phyloP scores from a whole-genome alignment of 768 basidiomycete species.

The Calocera viscosa region DNA sequence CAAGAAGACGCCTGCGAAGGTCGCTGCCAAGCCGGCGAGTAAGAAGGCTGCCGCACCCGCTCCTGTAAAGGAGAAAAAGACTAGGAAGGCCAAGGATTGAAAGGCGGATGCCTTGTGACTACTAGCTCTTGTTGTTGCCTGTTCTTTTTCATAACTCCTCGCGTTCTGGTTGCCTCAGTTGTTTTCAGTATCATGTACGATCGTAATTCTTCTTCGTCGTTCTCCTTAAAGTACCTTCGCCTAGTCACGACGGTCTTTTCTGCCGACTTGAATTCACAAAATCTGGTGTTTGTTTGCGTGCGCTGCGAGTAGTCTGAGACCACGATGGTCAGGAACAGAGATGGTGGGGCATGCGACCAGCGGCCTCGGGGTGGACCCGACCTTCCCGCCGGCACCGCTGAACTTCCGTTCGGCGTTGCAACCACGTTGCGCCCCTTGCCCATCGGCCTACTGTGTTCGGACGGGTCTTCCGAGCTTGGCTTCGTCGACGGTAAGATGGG shows the following conservation, averaged over 20 bases:
- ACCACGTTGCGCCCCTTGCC: slow-evolving; percentile 1
- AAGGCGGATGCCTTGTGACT: not conserved
- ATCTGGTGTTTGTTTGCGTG: not conserved
- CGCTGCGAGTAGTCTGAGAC: not conserved
- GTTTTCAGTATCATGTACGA: not conserved
- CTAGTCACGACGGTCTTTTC: not conserved
- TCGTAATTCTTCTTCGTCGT: not conserved
- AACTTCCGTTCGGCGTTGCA: not conserved
- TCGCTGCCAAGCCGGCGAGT: not conserved
- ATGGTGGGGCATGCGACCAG: not conserved
- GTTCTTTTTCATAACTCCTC: not conserved
- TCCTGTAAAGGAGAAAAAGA: not conserved
- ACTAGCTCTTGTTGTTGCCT: not conserved
- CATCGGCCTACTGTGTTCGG: not conserved
- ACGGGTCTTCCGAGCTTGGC: not conserved
- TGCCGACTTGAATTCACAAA: not conserved
- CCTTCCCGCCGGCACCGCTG: not conserved
- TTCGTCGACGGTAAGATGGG: slow-evolving; percentile 45
- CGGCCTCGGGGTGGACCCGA: not conserved
- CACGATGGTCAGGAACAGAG: not conserved
- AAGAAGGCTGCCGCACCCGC: not conserved
- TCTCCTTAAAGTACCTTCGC: not conserved
- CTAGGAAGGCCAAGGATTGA: not conserved
- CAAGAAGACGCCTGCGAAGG: not conserved
- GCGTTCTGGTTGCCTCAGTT: not conserved